Evolutionary conservation across 2,329 filamentous ascomycete species (phyloP), one percentile per base, ranked within the genome.

Genomic region (Colletotrichum incanum): DNA sequence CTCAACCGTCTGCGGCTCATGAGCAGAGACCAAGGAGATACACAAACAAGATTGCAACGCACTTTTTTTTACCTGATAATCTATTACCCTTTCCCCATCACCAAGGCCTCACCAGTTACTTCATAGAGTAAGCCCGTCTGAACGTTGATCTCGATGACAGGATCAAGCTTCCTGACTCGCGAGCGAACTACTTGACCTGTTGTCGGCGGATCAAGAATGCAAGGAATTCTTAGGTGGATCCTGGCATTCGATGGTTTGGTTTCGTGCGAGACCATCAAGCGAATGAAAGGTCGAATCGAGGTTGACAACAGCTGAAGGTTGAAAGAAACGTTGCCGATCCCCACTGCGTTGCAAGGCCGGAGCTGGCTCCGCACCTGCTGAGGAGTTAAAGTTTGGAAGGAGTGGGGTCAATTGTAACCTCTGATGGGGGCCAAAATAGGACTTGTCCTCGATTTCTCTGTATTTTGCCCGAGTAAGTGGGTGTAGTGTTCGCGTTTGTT

Each of bases 241-340:
- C 28, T 31, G 34, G 52, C 18, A 26, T 20, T 23, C 31, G 52
- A n/a, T 55, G 34, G 28, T 3, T 37, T 31, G 16, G 28, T 55
- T 28, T 55, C 52, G 34, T n/a, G 31, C 31, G 52, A 28, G 31
- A 31, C 34, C 11, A 4, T 55, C 52, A 37, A 28, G 52, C 52
- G 52, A 55, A 59, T 28, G 55, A 8, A 37, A 26, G n/a, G 55
- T 9, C 3, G 9, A 41, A 41, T 26, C 16, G 23, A 45, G 8
- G 41, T 20, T 9, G 39, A 28, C 8, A 8, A 20, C 39, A 45
- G 56, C 39, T 59, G 39, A 31, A 37, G 4, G 37, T 59, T 59
- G 39, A 59, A 59, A 59, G 23, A 43, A 39, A 59, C 41, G 39
- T 28, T 23, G 39, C 18, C 56, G 56, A 59, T 59, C 56, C 37